Evolutionary conservation across 345 rosid genomes (phyloP), one percentile per base, ranked within the genome.

Genomic region (Gossypium mustelinum): DNA sequence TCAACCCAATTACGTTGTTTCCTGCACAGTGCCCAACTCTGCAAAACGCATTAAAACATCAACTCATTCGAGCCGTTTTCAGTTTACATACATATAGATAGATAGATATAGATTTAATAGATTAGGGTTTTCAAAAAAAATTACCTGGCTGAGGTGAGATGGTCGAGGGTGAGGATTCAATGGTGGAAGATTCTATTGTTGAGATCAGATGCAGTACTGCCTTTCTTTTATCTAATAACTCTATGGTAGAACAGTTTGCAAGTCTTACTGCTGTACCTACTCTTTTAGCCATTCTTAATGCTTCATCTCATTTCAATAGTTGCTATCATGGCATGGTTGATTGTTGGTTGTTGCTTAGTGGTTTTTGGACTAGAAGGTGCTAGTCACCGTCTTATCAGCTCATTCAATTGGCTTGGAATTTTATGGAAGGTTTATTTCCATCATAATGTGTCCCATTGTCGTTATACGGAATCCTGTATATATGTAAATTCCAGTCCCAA

Each of bases 141-240:
- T 68, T 47, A 12, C 5, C 34, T 89, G 97, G 96, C 98, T 65
- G 97, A 84, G 83, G 7, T 81, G 80, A 88, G 98, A 81, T 90
- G 98, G 97, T 34, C 41, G 41, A 34, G 41, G 41, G 41, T 34
- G 41, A 34, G 41, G 41, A 34, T 34, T 34, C 41, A 34, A 34
- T 34, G 41, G 41, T 34, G 7, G 41, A 34, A 34, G 41, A 34
- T 34, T 34, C 41, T 34, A 34, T 34, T 34, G 41, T 34, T 34
- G 41, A 34, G 41, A 34, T 34, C 41, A 34, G 41, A 34, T 34
- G 41, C 41, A 34, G 41, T 34, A 34, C 7, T 34, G 41, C 7
- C 41, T 34, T 34, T 34, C 7, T 34, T 34, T 34, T 34, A 34
- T 34, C 41, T 34, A 34, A 34, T 34, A 34, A 5, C 41, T 34